Evolutionary conservation across 257 asterid species (phyloP), one percentile per base, ranked within the genome.

Genomic region (Rauvolfia tetraphylla): DNA sequence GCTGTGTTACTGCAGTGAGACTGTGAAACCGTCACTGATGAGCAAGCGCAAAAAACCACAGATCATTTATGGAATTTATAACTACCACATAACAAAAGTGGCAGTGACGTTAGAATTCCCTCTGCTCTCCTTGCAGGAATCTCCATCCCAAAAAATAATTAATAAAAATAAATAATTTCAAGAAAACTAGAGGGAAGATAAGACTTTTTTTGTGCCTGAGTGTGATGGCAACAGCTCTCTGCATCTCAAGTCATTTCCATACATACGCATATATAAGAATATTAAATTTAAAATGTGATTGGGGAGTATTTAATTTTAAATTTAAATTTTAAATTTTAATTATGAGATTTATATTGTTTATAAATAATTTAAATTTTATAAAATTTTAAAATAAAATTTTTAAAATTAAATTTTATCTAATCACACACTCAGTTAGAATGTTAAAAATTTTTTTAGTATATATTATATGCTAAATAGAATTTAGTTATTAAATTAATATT

Each of bases 11-110:
- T n/a, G 18, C n/a, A 62, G 70, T 34, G 27, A 63, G 42, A 62
- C n/a, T 4, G 23, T 1, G 68, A 22, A 27, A 31, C n/a, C n/a
- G n/a, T 25, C n/a, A 4, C 41, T 76, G 67, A 51, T 76, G 33
- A 66, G 44, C 42, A 33, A 63, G 7, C 31, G 69, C 27, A n/a
- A 33, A 63, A 66, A 25, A 23, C 54, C 5, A 15, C 67, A 34
- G 12, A 66, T 49, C 79, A 76, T 49, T 76, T 65, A 65, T 76
- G 79, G 79, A 76, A 76, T 76, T 76, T 76, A 76, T 34, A 76
- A 76, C 74, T 27, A 56, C 74, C 68, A 36, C 74, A 63, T 4
- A 31, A 66, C 41, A 3, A 66, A 67, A 66, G 68, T 51, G n/a
- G 68, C 79, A n/a, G 42, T 51, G 57, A 66, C 68, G 74, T 67